phyloP scores from a whole-genome alignment of 768 basidiomycete species.

The Pilatotrama ljubarskyi region DNA sequence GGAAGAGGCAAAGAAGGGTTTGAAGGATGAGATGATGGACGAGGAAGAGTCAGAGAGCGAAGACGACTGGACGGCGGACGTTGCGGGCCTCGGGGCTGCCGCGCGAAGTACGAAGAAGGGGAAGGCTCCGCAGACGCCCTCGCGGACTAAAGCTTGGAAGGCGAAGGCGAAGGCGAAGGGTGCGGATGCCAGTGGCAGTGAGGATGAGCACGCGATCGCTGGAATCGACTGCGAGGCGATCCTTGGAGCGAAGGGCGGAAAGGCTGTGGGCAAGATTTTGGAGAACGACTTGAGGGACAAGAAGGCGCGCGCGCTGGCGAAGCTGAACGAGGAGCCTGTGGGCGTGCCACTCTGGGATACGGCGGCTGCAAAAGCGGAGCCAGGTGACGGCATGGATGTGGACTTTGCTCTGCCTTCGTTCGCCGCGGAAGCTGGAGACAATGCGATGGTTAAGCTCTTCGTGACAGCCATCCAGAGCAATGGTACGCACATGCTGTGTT shows the following conservation, averaged over 20 bases:
- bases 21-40: slow-evolving; percentile 26
- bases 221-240: slow-evolving; percentile 29
- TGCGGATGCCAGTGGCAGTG: background rate
- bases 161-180: slow-evolving; percentile 2
- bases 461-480: slow-evolving; percentile 28
- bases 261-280: slow-evolving; percentile 34
- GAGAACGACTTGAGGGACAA: slow-evolving; percentile 23
- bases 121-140: background rate
- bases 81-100: slow-evolving; percentile 2
- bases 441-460: background rate
- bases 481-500: slow-evolving; percentile 33
- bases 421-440: background rate
- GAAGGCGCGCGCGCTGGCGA: slow-evolving; percentile 18
- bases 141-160: background rate
- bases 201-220: slow-evolving; percentile 19
- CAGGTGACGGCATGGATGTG: slow-evolving; percentile 23
- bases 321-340: slow-evolving; percentile 13
- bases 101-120: background rate
- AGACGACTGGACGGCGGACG: slow-evolving; percentile 14
- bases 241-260: slow-evolving; percentile 31
- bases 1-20: slow-evolving; percentile 18
- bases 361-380: slow-evolving; percentile 17
- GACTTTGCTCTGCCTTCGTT: slow-evolving; percentile 13
- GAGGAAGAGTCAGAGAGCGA: slow-evolving; percentile 28
- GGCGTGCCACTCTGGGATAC: slow-evolving; percentile 37